Base-by-base conservation (phyloP, 495 filamentous ascomycete genomes). In the Podospora sp. region DNA sequence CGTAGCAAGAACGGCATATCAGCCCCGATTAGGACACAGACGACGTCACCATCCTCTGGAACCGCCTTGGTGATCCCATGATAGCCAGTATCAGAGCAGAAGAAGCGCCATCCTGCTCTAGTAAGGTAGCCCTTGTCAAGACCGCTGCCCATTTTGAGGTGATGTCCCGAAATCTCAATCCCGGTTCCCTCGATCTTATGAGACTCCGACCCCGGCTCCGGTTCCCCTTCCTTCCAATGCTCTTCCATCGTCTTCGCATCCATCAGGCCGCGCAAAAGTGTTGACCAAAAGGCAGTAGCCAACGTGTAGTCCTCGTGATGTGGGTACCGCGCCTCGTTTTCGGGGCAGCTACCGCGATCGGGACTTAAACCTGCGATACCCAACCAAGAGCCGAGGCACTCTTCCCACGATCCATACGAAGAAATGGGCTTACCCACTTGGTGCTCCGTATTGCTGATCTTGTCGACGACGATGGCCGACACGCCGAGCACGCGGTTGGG, bases 1-100 rank as follows among this genome's bases (percentile, higher is more conserved):
- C 72, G 50, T 1, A 74, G 36, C 6, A 72, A 40, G 29, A 74
- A 62, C 1, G 72, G 72, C 22, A 63, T 65, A 20, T 53, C 52
- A 2, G 60, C 53, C 2, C 69, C 72, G 29, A 67, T 57, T 16
- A 72, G 51, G 14, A 74, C 58, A 14, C 24, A 52, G n/a, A 74
- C 65, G 24, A 59, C 24, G 59, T 74, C 72, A 22, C 65, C 66
- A 7, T 29, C 29, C 18, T 46, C 24, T 1, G 62, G 49, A 1
- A 6, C 18, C 21, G 49, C 58, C 27, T 49, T 60, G 6, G 49
- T 40, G 6, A 67, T 24, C n/a, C 49, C 65, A 35, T 53, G 62
- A 33, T 62, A 67, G 1, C 65, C 65, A 49, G 49, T 22, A 14
- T 26, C 25, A 16, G 65, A 56, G 20, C 49, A 50, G 6, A 67